Evolutionary conservation across 1,139 yeast genomes (phyloP), one percentile per base, ranked within the genome.

Genomic region (Kluyveromyces sp.): DNA sequence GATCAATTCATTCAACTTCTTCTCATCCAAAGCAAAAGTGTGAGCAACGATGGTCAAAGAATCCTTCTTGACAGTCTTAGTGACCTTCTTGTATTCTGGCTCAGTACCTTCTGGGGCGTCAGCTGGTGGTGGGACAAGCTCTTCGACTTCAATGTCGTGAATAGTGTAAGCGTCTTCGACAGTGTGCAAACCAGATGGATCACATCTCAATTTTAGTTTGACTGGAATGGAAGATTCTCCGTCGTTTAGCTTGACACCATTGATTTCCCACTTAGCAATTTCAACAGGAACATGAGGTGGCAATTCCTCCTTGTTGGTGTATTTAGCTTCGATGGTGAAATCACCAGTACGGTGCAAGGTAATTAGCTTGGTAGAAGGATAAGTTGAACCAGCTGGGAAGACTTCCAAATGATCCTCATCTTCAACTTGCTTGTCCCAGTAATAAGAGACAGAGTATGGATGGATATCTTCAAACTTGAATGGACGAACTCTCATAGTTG

Each of bases 401-500:
- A 92, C 98, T 74, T 92, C 97, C 69, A 92, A 76, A 67, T 86
- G 90, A 66, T 83, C 90, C 51, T 87, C 86, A 60, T 77, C 83
- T 69, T 87, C 97, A 53, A 80, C 90, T 68, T 87, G 89, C 69
- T 90, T 79, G 65, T 84, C 95, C 98, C 98, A 94, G 71, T 73
- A 79, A 80, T 88, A 94, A 45, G 97, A 85, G 57, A 94, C 97
- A 41, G 96, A 81, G 79, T 80, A 79, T 61, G 82, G 85, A 80
- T 90, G 90, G 68, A 83, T 74, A 70, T 92, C 99, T 75, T 92
- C 97, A 66, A 90, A 92, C 74, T 90, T 92, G 83, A 92, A 92
- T 60, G 97, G 97, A 73, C 97, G 85, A 48, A 94, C 98, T 75
- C 98, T 86, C 64, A 92, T 82, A 57, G 97, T 90, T 71, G 98